Evolutionary conservation across 495 filamentous ascomycete genomes (phyloP).

Genomic region (Penicillium cataractarum): DNA sequence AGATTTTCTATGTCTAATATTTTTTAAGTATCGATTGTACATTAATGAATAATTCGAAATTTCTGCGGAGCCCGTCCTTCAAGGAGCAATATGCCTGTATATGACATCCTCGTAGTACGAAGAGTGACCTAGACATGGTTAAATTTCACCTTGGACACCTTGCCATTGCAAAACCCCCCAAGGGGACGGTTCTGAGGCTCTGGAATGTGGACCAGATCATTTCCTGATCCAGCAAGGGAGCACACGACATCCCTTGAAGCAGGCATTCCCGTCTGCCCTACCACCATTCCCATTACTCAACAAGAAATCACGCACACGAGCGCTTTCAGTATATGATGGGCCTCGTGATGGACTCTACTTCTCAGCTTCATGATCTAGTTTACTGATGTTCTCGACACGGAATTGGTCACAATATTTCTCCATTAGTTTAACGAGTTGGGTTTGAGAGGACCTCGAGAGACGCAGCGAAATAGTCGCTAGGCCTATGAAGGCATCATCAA

Average conservation of each 20-base stretch:
- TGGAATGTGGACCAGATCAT: neutral
- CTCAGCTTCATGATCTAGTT: neutral
- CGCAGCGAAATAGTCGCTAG: too few relatives aligned
- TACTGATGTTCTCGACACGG: neutral
- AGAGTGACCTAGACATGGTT: neutral
- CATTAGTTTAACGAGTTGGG: neutral
- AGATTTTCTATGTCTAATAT: neutral
- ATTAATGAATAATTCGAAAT: neutral
- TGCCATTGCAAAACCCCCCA: neutral
- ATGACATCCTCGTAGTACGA: too few relatives aligned
- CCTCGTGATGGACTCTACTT: neutral
- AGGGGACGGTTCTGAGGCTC: neutral
- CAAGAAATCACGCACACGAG: neutral
- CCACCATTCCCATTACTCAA: neutral
- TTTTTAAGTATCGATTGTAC: neutral
- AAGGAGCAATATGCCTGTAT: neutral
- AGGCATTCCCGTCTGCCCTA: neutral
- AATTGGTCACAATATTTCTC: neutral
- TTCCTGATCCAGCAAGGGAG: constrained; percentile 7
- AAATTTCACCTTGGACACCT: neutral
- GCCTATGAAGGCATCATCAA: too few relatives aligned
- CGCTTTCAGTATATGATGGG: neutral
- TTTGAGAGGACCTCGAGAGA: neutral
- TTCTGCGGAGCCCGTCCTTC: neutral
- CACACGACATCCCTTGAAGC: constrained; percentile 12